phyloP scores from a whole-genome alignment of 106 monocot genomes.

The Dioscorea zingiberensis region DNA sequence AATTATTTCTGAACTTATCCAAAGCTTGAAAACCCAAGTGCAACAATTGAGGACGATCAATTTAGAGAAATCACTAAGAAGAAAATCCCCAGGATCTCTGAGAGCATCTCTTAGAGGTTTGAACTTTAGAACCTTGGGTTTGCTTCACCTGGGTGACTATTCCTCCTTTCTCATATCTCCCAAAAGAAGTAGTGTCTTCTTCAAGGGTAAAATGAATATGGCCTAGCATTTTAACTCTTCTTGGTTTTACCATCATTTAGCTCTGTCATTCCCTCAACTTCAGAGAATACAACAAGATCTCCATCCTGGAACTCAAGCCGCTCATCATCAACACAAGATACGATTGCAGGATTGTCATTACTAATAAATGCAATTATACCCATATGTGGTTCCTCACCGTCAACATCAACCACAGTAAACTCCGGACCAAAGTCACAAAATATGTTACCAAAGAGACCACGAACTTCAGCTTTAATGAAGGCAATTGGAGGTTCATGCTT shows the following conservation, averaged over 20 bases:
- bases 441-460: constrained; percentile 66
- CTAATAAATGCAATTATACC: constrained; percentile 75
- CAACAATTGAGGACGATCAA: constrained; percentile 42
- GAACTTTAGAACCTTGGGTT: constrained; percentile 44
- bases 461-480: constrained; percentile 62
- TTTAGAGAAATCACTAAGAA: constrained; percentile 62
- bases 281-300: constrained; percentile 70
- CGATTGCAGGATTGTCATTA: constrained; percentile 66
- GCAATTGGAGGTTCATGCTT: constrained; percentile 69
- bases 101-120: constrained; percentile 47
- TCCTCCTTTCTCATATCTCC: constrained; percentile 50
- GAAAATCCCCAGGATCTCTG: constrained; percentile 55
- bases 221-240: constrained; percentile 50
- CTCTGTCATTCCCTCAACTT: constrained; percentile 71
- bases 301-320: constrained; percentile 70
- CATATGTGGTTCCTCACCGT: constrained; percentile 81
- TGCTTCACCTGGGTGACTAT: constrained; percentile 66
- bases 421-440: constrained; percentile 85
- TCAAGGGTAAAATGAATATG: constrained; percentile 60
- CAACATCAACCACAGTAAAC: constrained; percentile 64
- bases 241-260: constrained; percentile 76
- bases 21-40: constrained; percentile 68
- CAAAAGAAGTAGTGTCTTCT: constrained; percentile 58
- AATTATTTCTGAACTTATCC: constrained; percentile 42
- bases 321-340: constrained; percentile 83